Base-by-base conservation (phyloP, 768 basidiomycete species). In the Boletus rufocinnamomeus region DNA sequence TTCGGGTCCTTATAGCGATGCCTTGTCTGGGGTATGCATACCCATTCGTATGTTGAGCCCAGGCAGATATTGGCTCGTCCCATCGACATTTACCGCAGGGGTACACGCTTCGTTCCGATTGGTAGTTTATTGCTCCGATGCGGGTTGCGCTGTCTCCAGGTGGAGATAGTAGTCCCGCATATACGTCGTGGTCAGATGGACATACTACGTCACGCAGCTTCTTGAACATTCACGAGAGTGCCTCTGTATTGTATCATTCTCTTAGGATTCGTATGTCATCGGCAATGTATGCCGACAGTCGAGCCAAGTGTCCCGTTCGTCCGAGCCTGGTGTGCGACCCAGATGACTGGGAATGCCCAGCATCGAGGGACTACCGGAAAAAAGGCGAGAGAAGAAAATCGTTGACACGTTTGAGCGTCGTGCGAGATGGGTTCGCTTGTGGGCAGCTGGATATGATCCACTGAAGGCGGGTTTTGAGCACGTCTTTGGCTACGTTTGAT, bases 391-490 rank as follows among this genome's bases (percentile, higher is more conserved):
- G 79, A 6, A 92, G 71, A 62, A 81, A 89, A 62, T 88, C 85
- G 67, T 94, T 93, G 46, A 91, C 82, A 16, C 86, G 75, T 71
- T 91, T 91, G 58, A 98, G 78, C 10, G 89, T 92, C 17, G 84
- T 80, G 43, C 94, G 82, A 11, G 91, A 86, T 0, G 96, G 95
- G 69, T 97, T 98, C 4, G 87, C 89, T 54, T 78, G 76, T 6
- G 91, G 89, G 52, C 81, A 76, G 62, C 84, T 87, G 21, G 87
- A 78, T 57, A 95, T 88, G 49, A 98, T 84, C 91, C 91, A 93
- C 68, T 98, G 88, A 37, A 98, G 77, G 19, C 93, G 81, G 14
- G 78, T 86, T 13, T 84, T 83, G 61, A 98, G 84, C 14, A 80
- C 73, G 21, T 78, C 72, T 70, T 97, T 97, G 62, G 77, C 79